Evolutionary conservation across 176 grass and related monocot species (phyloP), one percentile per base, ranked within the genome.

Genomic region (Rhynchospora breviuscula): DNA sequence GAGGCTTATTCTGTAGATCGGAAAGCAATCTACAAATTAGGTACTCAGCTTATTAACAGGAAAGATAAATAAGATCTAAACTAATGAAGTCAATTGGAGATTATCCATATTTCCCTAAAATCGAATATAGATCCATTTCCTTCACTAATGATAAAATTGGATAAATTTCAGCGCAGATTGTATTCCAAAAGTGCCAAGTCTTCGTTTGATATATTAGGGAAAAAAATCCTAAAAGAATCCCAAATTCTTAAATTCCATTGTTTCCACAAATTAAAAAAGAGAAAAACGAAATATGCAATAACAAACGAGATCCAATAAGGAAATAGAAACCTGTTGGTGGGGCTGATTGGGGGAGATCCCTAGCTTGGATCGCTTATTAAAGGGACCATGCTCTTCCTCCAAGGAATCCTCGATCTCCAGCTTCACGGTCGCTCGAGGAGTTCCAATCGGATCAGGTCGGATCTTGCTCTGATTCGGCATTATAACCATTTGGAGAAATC

Each of bases 381-480:
- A 62, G 22, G 85, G 81, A 3, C 80, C 58, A 49, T 84, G 81
- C n/a, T 90, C 74, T 8, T 86, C 85, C 29, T 87, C 81, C 81
- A 84, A 84, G 4, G 80, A 49, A 25, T 90, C 88, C 63, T 87
- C 88, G 6, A 76, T 43, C 74, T 84, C 85, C 73, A 81, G 8
- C 63, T 87, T 90, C 81, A 84, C 54, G 51, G 67, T 59, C 57
- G 60, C 44, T 56, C 40, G 72, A 25, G 59, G 35, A 70, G 56
- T 67, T 15, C 63, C 64, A 11, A 29, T 22, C 43, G 82, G 71
- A 82, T 89, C 87, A 33, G 29, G 76, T 21, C 67, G 83, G 69
- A 76, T 70, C 84, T 89, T 89, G 61, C 35, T 80, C n/a, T 70
- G 51, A 76, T 63, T 84, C 54, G 88, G 74, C 63, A 87, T 79